These are phyloP conservation scores for Harrya chromipes DNA, from an alignment of 768 basidiomycete species.

Conservation along the genomic window DNA sequence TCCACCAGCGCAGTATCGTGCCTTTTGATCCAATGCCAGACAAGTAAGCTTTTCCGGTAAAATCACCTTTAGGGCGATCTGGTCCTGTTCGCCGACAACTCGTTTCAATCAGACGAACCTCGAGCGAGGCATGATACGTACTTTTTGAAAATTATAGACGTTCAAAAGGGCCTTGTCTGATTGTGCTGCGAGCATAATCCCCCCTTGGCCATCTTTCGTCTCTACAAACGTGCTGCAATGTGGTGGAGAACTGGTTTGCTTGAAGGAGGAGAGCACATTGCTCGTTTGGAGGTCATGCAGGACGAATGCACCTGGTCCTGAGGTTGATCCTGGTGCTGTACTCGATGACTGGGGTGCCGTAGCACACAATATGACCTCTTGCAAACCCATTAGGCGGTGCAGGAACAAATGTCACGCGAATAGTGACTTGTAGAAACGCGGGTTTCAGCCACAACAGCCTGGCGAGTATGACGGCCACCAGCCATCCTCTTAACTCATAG, in stretches of 20 bases:
- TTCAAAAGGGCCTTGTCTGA: slow-evolving; percentile 86
- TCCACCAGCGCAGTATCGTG: slow-evolving; percentile 82
- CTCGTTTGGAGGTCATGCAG: slow-evolving; percentile 84
- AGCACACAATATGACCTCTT: slow-evolving; percentile 66
- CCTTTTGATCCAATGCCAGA: slow-evolving; percentile 68
- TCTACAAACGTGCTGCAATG: slow-evolving; percentile 70
- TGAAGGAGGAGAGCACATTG: slow-evolving; percentile 77
- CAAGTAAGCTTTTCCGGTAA: slow-evolving; percentile 88
- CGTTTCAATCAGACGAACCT: neutral
- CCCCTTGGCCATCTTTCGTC: slow-evolving; percentile 71
- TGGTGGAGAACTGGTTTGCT: slow-evolving; percentile 66
- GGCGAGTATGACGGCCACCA: too few relatives aligned
- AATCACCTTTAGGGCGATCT: slow-evolving; percentile 80
- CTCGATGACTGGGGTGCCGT: slow-evolving; percentile 45
- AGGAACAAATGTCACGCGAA: too few relatives aligned
- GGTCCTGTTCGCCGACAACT: slow-evolving; percentile 57
- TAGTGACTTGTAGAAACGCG: slow-evolving; percentile 2
- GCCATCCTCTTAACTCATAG: neutral
- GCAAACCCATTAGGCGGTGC: slow-evolving; percentile 45
- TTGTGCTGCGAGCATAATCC: slow-evolving; percentile 81
- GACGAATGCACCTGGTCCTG: slow-evolving; percentile 62
- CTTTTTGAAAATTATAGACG: slow-evolving; percentile 94
- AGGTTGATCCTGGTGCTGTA: slow-evolving; percentile 34
- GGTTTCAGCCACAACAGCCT: slow-evolving; percentile 17
- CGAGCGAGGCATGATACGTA: slow-evolving; percentile 27